Evolutionary conservation across 495 filamentous ascomycete species (phyloP).

Genomic region (Neurospora tetraspora): DNA sequence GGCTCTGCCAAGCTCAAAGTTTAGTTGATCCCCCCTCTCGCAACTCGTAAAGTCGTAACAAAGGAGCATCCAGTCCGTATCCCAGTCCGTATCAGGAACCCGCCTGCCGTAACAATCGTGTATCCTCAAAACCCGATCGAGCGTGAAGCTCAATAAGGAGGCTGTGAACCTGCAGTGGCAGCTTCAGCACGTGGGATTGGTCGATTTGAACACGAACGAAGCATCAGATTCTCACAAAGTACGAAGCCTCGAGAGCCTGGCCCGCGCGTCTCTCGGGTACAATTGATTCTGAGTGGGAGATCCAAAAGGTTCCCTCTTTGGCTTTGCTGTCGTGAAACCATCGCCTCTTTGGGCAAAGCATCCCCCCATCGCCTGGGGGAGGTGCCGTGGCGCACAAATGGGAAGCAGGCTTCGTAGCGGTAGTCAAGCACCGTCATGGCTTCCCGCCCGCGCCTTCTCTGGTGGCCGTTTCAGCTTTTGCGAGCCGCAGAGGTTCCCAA

Average conservation of each 20-base stretch:
- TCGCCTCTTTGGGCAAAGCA: background rate
- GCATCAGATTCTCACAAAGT: background rate
- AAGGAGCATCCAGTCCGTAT: background rate
- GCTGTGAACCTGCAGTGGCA: background rate
- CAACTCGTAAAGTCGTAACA: background rate
- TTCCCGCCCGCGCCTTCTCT: background rate
- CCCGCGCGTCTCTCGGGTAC: background rate
- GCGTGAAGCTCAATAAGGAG: background rate
- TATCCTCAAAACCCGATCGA: background rate
- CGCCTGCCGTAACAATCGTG: background rate
- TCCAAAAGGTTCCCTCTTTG: background rate
- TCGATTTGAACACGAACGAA: background rate
- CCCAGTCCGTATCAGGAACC: background rate
- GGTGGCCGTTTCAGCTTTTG: background rate
- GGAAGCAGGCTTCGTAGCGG: background rate
- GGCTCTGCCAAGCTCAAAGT: background rate
- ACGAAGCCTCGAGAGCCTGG: background rate
- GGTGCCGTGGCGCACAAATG: background rate
- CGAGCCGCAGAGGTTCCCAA: background rate
- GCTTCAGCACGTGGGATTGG: background rate
- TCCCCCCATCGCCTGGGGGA: background rate
- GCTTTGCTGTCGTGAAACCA: background rate
- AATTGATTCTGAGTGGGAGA: background rate
- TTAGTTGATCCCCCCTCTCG: background rate
- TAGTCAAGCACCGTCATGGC: background rate